Conservation (phyloP, 768 basidiomycete genomes). For the Dentipellis sp. region DNA sequence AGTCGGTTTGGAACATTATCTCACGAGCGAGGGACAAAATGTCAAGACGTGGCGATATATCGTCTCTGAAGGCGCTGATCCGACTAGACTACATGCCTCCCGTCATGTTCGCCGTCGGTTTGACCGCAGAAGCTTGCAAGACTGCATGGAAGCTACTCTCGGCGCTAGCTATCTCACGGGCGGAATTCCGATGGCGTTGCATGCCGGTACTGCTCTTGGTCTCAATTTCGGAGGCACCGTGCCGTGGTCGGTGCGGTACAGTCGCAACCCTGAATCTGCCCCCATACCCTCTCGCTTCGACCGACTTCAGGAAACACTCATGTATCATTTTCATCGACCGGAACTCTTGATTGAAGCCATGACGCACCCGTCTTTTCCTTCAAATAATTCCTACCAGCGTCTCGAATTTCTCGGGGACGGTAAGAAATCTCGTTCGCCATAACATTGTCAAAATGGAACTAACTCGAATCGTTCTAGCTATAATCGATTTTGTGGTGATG, state of each 20-base stretch:
- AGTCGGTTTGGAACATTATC: conserved; percentile 49
- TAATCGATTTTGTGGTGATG: conserved; percentile 65
- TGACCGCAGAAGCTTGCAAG: conserved; percentile 67
- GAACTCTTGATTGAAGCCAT: conserved; percentile 65
- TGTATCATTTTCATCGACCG: conserved; percentile 61
- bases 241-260: conserved; percentile 60
- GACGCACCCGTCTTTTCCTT: conserved; percentile 75
- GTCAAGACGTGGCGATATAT: conserved; percentile 52
- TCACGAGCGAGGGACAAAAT: conserved; percentile 50
- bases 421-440: conserved; percentile 25
- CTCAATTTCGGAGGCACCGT: conserved; percentile 63
- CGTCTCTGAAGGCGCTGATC: conserved; percentile 27
- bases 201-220: conserved; percentile 52
- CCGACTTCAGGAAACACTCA: conserved; percentile 51
- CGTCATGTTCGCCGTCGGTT: conserved; percentile 37
- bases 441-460: conserved; percentile 2
- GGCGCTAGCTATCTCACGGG: conserved; percentile 72
- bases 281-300: conserved; percentile 39
- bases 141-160: conserved; percentile 81
- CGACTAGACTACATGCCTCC: conserved; percentile 14
- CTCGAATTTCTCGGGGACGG: conserved; percentile 88
- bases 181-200: conserved; percentile 61
- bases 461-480: conserved; percentile 30
- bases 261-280: conserved; percentile 21
- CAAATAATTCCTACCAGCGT: conserved; percentile 66